Conservation (phyloP, 164 flowering plant species). For the Pachysandra terminalis region DNA sequence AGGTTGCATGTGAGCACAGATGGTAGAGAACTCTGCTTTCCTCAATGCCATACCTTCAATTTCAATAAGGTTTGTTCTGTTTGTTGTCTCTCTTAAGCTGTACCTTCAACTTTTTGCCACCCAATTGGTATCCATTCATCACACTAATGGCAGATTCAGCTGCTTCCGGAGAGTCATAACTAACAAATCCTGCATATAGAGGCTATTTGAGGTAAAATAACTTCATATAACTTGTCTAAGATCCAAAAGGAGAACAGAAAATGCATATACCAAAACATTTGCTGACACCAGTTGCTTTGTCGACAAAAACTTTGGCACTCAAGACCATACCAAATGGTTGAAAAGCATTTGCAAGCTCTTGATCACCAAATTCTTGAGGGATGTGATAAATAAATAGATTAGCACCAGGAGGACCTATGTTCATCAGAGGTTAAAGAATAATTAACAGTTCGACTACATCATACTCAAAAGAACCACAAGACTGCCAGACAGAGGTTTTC, state of each 20-base stretch:
- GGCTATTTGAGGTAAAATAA: conserved; percentile 4
- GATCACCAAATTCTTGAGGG: conserved; percentile 97
- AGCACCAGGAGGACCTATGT: conserved; percentile 95
- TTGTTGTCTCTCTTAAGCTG: conserved; percentile 98
- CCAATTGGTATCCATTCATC: conserved; percentile 92
- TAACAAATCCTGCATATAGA: conserved; percentile 82
- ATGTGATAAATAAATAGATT: conserved; percentile 96
- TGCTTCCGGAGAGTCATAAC: conserved; percentile 81
- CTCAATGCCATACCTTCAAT: conserved; percentile 22
- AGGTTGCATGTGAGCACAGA: conserved; percentile 22
- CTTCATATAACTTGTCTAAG: background rate
- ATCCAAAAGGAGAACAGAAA: conserved; percentile 4
- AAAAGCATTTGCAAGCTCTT: conserved; percentile 86
- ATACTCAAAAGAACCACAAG: conserved; percentile 1
- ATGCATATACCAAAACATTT: conserved; percentile 86
- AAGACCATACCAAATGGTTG: conserved; percentile 80
- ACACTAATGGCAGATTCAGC: conserved; percentile 82
- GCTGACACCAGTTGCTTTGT: conserved; percentile 95
- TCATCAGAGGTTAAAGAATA: conserved; percentile 10
- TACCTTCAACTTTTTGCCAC: conserved; percentile 96
- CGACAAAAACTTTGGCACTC: conserved; percentile 96
- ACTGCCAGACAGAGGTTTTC: conserved; percentile 3
- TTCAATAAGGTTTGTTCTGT: conserved; percentile 69
- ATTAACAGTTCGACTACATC: conserved; percentile 1
- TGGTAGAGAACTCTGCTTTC: conserved; percentile 28